These are phyloP conservation scores for Curvularia sp. DNA, from an alignment of 2,329 filamentous ascomycete species.

Conservation along the genomic window DNA sequence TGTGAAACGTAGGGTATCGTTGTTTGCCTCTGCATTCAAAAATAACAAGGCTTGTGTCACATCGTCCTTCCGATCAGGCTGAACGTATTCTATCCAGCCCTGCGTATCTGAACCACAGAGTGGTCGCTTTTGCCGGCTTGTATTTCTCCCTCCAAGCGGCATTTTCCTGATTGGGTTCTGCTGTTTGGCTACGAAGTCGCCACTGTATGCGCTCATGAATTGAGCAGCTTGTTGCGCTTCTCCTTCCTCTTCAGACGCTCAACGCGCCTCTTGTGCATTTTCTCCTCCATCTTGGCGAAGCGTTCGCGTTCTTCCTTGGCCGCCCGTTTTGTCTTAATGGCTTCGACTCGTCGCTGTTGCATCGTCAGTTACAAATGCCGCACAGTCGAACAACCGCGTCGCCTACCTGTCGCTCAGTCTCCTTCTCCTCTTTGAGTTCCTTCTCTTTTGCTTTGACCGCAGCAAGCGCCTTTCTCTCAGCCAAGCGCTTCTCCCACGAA, in stretches of 20 bases:
- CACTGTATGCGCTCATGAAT: constrained; percentile 50
- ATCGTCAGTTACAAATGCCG: constrained; percentile 14
- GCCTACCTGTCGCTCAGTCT: constrained; percentile 80
- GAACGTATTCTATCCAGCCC: not conserved
- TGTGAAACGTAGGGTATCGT: constrained; percentile 12
- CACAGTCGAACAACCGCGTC: not conserved
- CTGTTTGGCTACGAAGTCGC: not conserved
- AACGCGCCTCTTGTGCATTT: constrained; percentile 96
- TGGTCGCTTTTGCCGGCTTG: not conserved
- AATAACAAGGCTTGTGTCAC: not conserved
- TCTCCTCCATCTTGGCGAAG: constrained; percentile 93
- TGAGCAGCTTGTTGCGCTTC: constrained; percentile 86
- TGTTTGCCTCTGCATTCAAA: constrained; percentile 6
- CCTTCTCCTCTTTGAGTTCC: constrained; percentile 93
- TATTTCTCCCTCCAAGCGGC: constrained; percentile 8
- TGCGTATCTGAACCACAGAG: not conserved
- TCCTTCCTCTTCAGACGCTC: constrained; percentile 93
- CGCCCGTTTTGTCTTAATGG: constrained; percentile 82
- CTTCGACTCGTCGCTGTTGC: constrained; percentile 73
- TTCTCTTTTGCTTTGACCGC: constrained; percentile 93
- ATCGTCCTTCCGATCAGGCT: not conserved
- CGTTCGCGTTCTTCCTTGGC: constrained; percentile 93
- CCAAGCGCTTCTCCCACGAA: constrained; percentile 78
- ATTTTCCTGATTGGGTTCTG: constrained; percentile 1
- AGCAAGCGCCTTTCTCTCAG: constrained; percentile 71